Conservation (phyloP, 1,284 basidiomycete species). For the Ceratobasidium papillatum region DNA sequence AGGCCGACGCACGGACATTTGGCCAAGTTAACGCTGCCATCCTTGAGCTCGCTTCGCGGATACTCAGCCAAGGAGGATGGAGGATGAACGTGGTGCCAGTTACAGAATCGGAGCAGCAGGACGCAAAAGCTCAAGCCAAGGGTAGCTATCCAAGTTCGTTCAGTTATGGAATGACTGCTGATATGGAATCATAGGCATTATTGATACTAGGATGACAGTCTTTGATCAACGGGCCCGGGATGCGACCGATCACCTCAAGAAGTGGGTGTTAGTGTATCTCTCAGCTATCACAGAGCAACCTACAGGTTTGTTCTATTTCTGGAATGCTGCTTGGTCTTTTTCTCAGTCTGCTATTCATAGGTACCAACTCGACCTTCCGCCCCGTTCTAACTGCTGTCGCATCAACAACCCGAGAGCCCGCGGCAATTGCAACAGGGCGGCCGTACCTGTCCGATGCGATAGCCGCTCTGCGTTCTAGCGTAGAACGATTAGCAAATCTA, state of each 20-base stretch:
- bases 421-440: slow-evolving; percentile 51
- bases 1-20: slow-evolving; percentile 55
- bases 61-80: slow-evolving; percentile 72
- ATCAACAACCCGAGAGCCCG: slow-evolving; percentile 38
- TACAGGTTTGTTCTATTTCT: slow-evolving; percentile 44
- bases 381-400: slow-evolving; percentile 32
- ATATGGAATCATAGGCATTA: slow-evolving; percentile 32
- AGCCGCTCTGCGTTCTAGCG: slow-evolving; percentile 70
- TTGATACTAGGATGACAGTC: slow-evolving; percentile 42
- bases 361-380: slow-evolving; percentile 39
- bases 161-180: not conserved
- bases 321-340: not conserved
- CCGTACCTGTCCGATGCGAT: slow-evolving; percentile 82
- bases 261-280: slow-evolving; percentile 44
- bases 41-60: slow-evolving; percentile 76
- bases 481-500: slow-evolving; percentile 65
- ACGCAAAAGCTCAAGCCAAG: slow-evolving; percentile 62
- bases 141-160: slow-evolving; percentile 53
- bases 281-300: slow-evolving; percentile 39
- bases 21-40: slow-evolving; percentile 86
- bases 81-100: slow-evolving; percentile 68
- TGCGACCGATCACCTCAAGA: slow-evolving; percentile 41
- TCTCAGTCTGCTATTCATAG: not conserved
- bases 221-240: slow-evolving; percentile 38
- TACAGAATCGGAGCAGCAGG: slow-evolving; percentile 73